Evolutionary conservation across 441 rosid species (phyloP), one percentile per base, ranked within the genome.

Genomic region (Geranium incanum): DNA sequence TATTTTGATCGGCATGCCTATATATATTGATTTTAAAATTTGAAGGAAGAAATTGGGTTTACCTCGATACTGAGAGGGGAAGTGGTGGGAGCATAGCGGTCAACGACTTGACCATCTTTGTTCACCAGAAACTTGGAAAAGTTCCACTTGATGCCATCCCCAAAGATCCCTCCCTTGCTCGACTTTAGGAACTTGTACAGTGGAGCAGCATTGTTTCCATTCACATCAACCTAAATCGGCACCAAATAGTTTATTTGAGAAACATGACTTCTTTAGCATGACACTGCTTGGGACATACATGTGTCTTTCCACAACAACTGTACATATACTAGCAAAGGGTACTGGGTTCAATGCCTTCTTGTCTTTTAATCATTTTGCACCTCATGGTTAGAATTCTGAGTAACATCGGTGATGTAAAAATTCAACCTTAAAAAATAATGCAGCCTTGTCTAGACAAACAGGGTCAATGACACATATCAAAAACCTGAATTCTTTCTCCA

Each of bases 81-180:
- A 72, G 94, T 89, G 5, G 91, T 89, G 68, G 94, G 90, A 0
- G 91, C 90, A 63, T 84, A 89, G 39, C 91, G 94, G 48, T 89
- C 84, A 0, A 87, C 88, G 0, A 89, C 90, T 5, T 82, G 68
- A 12, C 94, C 94, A 4, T 87, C 86, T 74, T 89, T 86, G 71
- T 86, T 83, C 15, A 84, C 82, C 77, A 89, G 80, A 71, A 89
- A 89, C 87, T 89, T 89, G 60, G 91, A 71, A 15, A 89, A 89
- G 74, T 89, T 89, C 94, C 94, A 89, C 81, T 89, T 89, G 70
- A 89, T 84, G 28, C 77, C 71, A 23, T 82, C 86, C 37, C 91
- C 94, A 11, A 89, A 80, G 9, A 84, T 50, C 52, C 90, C 89
- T 8, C 91, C 91, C 79, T 89, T 89, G 82, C 81, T 82, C 0